These are phyloP conservation scores for Fusarium fujikuroi DNA, from an alignment of 2,329 filamentous ascomycete species.

Conservation along the genomic window DNA sequence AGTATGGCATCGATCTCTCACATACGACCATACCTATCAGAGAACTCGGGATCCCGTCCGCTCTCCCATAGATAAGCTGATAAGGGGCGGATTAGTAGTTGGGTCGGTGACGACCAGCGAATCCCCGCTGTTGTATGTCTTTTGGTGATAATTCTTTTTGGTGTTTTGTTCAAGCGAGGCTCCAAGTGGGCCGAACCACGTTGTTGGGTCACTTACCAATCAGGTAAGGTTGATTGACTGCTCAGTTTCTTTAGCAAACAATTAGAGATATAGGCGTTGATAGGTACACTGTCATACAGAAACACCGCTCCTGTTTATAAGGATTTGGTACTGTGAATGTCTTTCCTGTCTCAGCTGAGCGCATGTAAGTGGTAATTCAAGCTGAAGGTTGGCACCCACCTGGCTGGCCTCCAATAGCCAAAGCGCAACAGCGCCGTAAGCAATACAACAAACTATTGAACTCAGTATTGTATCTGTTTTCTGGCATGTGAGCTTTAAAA, in stretches of 20 bases:
- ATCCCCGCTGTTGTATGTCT: not conserved
- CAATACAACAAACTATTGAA: not conserved
- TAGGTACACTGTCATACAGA: too few species aligned
- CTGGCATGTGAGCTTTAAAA: rapidly evolving
- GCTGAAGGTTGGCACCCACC: not conserved
- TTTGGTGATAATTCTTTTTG: not conserved
- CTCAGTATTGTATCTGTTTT: not conserved
- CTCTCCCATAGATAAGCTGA: not conserved
- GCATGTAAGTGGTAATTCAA: not conserved
- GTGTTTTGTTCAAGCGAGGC: not conserved
- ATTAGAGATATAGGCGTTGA: not conserved
- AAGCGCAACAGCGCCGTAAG: not conserved
- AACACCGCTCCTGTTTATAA: too few species aligned
- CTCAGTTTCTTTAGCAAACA: rapidly evolving
- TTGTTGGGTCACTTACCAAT: not conserved
- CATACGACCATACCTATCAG: not conserved
- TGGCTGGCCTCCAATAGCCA: rapidly evolving
- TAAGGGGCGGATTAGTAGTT: not conserved
- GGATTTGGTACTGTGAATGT: too few species aligned
- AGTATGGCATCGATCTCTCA: rapidly evolving
- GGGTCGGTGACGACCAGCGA: not conserved
- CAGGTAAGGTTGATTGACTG: not conserved
- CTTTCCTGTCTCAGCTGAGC: not conserved
- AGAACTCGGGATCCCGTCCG: not conserved
- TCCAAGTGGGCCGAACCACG: not conserved